phyloP scores from a whole-genome alignment of 2,329 filamentous ascomycete genomes.

The Westerdykella aurantiaca region DNA sequence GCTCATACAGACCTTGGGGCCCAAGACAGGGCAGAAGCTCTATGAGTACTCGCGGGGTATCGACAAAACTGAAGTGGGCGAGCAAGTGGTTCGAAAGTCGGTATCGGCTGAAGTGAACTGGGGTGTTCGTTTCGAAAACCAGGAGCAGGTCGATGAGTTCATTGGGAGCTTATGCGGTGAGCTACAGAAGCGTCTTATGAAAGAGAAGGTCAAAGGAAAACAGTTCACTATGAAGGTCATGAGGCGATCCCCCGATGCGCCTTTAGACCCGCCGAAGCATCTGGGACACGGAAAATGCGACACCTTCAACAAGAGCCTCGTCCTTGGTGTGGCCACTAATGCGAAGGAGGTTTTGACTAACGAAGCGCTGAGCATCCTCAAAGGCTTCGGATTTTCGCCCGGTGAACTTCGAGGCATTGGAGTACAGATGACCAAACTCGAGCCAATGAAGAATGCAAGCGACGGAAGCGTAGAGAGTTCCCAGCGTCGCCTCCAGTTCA shows the following conservation, averaged over 20 bases:
- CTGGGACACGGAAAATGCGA: conserved; percentile 94
- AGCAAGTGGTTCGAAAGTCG: conserved; percentile 80
- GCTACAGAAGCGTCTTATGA: conserved; percentile 70
- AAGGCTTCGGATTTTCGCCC: conserved; percentile 75
- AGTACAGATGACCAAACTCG: conserved; percentile 88
- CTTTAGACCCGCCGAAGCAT: conserved; percentile 86
- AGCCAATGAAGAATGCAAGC: conserved; percentile 60
- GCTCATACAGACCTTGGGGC: conserved; percentile 67
- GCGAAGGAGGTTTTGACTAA: conserved; percentile 64
- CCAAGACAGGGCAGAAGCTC: conserved; percentile 86
- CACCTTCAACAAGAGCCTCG: conserved; percentile 79
- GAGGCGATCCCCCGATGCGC: conserved; percentile 77
- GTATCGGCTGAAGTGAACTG: conserved; percentile 97
- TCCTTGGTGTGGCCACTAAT: conserved; percentile 81
- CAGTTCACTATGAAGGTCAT: conserved; percentile 94
- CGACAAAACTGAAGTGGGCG: conserved; percentile 77
- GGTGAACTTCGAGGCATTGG: conserved; percentile 91
- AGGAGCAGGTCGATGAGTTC: conserved; percentile 91
- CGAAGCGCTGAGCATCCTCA: conserved; percentile 79
- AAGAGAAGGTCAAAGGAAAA: conserved; percentile 79
- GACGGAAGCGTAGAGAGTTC: conserved; percentile 60
- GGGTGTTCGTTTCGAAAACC: conserved; percentile 91
- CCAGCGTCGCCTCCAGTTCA: conserved; percentile 73
- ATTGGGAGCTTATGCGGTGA: conserved; percentile 79
- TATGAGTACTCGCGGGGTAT: conserved; percentile 89